Conservation (phyloP, 371 early-diverging fungal genomes). For the Apophysomyces elegans region DNA sequence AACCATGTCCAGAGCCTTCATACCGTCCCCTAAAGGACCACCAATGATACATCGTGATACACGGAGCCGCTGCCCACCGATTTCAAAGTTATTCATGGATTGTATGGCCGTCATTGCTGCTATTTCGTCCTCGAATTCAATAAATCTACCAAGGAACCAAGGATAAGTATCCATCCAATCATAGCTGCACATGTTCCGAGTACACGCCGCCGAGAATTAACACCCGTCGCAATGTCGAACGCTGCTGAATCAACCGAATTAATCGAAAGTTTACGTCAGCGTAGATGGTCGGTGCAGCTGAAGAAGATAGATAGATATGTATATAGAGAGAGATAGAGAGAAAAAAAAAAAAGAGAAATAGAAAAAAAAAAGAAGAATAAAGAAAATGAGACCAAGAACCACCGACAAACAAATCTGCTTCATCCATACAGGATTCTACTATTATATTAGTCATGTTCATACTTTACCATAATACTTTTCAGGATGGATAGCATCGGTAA, state of each 20-base stretch:
- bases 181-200: conserved; percentile 2
- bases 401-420: background rate
- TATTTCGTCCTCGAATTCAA: conserved; percentile 65
- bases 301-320: background rate
- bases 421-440: conserved; percentile 6
- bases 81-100: conserved; percentile 76
- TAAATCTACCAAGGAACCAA: conserved; percentile 46
- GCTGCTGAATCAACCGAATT: conserved; percentile 3
- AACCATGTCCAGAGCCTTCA: conserved; percentile 65
- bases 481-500: conserved; percentile 3
- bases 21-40: conserved; percentile 80
- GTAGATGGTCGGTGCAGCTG: conserved; percentile 9
- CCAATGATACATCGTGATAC: conserved; percentile 75
- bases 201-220: conserved; percentile 5
- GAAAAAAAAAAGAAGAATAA: background rate
- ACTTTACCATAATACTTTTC: background rate
- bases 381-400: background rate
- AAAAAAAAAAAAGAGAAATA: background rate
- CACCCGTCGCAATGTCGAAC: conserved; percentile 2
- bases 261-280: conserved; percentile 3
- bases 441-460: background rate
- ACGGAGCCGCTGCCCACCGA: conserved; percentile 70
- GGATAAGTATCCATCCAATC: conserved; percentile 10
- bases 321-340: background rate
- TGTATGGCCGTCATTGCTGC: conserved; percentile 61